Evolutionary conservation across 805 yeast genomes (phyloP).

Genomic region (Ogataea nonfermentans): DNA sequence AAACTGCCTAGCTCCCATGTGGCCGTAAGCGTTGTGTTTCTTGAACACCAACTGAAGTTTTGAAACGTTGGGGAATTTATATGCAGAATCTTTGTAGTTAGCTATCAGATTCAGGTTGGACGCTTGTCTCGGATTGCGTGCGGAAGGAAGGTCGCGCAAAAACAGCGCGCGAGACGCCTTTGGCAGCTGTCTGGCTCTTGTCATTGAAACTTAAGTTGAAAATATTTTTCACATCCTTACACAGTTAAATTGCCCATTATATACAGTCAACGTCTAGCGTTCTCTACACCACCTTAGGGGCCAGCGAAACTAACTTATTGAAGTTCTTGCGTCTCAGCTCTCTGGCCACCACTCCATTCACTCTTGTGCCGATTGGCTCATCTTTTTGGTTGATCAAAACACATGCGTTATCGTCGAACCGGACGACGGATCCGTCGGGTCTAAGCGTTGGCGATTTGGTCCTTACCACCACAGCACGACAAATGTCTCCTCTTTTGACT

Average conservation of each 20-base stretch:
- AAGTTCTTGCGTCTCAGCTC: constrained; percentile 81
- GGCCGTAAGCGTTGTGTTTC: constrained; percentile 46
- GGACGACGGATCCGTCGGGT: constrained; percentile 80
- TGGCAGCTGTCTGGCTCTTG: constrained; percentile 14
- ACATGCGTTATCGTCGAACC: constrained; percentile 96
- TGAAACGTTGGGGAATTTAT: constrained; percentile 37
- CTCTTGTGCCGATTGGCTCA: constrained; percentile 94
- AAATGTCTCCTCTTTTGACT: constrained; percentile 92
- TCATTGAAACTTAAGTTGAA: constrained; percentile 1
- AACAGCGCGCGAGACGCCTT: constrained; percentile 26
- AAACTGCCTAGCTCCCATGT: constrained; percentile 69
- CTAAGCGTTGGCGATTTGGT: constrained; percentile 72
- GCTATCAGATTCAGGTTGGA: constrained; percentile 50
- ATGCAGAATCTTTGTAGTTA: constrained; percentile 44
- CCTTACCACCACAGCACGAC: constrained; percentile 93
- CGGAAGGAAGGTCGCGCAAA: constrained; percentile 37
- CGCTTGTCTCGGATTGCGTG: constrained; percentile 46
- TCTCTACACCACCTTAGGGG: constrained; percentile 70
- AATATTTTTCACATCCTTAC: constrained; percentile 11
- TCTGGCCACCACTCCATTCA: constrained; percentile 84
- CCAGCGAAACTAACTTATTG: constrained; percentile 84
- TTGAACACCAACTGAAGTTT: constrained; percentile 56
- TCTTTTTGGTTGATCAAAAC: constrained; percentile 85
- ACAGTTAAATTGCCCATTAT: constrained; percentile 2
- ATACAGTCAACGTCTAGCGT: constrained; percentile 2